A percentile compares a stretch with the other conserved stretches of the same genome.
Conservation (phyloP, 345 rosid species). For the Lumnitzera littorea region DNA sequence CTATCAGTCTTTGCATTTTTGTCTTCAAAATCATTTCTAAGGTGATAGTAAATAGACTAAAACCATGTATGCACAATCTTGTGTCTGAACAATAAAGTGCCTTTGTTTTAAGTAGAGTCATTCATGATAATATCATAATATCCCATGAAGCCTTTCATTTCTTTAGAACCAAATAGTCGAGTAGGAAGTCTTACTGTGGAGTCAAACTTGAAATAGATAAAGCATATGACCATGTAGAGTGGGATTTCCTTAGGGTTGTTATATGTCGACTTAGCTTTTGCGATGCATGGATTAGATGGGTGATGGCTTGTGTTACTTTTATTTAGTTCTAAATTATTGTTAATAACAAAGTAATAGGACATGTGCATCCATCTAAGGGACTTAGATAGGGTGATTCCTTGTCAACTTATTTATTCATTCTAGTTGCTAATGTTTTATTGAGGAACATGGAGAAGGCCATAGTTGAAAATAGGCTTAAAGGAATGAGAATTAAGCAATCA, state of each 20-base stretch:
- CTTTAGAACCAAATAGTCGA: not conserved
- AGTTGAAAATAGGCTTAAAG: no score
- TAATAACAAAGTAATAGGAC: not conserved
- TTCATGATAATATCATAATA: not conserved
- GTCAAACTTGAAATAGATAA: not conserved
- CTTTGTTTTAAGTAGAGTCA: not conserved
- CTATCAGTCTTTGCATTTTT: not conserved
- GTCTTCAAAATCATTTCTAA: not conserved
- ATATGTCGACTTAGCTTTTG: not conserved
- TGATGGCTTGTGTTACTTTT: not conserved
- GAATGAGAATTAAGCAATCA: no score
- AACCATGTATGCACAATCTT: not conserved
- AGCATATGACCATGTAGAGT: not conserved
- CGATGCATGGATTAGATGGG: not conserved
- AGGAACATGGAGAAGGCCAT: not conserved
- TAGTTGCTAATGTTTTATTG: not conserved
- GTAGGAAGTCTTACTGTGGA: not conserved
- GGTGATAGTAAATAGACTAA: not conserved
- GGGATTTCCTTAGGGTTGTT: not conserved
- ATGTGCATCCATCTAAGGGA: no score
- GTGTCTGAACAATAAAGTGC: not conserved
- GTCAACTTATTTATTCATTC: not conserved
- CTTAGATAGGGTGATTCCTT: not conserved
- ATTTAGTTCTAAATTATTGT: not conserved
- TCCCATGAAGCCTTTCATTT: not conserved